Evolutionary conservation across 768 basidiomycete genomes (phyloP).

Genomic region (Lentinus brumalis): DNA sequence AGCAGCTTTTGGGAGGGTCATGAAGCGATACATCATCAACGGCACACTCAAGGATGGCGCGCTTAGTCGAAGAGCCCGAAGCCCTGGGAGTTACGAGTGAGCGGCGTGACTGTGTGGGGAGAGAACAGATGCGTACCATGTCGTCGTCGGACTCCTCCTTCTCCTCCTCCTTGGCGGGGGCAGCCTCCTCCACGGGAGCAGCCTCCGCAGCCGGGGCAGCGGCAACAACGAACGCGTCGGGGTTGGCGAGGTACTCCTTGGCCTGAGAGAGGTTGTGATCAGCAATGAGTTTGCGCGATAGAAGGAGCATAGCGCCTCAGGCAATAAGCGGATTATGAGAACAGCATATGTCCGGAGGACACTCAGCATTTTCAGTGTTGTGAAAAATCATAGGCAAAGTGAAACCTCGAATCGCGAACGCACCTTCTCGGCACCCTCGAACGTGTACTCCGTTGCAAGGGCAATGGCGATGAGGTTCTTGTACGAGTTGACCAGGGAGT

Average conservation of each 20-base stretch:
- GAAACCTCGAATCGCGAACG: slow-evolving; percentile 28
- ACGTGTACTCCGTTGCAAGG: slow-evolving; percentile 89
- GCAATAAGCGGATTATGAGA: slow-evolving; percentile 16
- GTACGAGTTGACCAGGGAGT: slow-evolving; percentile 98
- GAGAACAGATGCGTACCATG: slow-evolving; percentile 57
- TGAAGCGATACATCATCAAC: slow-evolving; percentile 16
- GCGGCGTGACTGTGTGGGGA: background rate
- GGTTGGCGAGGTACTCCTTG: slow-evolving; percentile 97
- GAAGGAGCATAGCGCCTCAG: slow-evolving; percentile 27
- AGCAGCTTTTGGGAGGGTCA: slow-evolving; percentile 13
- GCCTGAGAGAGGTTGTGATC: slow-evolving; percentile 51
- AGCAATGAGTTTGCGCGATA: slow-evolving; percentile 36
- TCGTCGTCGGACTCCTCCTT: slow-evolving; percentile 88
- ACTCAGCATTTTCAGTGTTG: slow-evolving; percentile 87
- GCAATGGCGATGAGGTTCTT: slow-evolving; percentile 95
- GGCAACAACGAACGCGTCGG: slow-evolving; percentile 92
- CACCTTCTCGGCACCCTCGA: slow-evolving; percentile 93
- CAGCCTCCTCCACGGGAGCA: slow-evolving; percentile 51
- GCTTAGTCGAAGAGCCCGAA: slow-evolving; percentile 90
- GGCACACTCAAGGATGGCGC: background rate
- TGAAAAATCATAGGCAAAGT: slow-evolving; percentile 33
- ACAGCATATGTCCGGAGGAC: slow-evolving; percentile 44
- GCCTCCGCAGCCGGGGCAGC: slow-evolving; percentile 63
- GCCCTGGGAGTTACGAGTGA: slow-evolving; percentile 52
- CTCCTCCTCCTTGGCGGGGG: slow-evolving; percentile 59